A percentile compares a stretch with the other conserved stretches of the same genome.
These are phyloP conservation scores for Pythium dissotocum DNA, from an alignment of 352 stramenopile species.

Conservation along the genomic window DNA sequence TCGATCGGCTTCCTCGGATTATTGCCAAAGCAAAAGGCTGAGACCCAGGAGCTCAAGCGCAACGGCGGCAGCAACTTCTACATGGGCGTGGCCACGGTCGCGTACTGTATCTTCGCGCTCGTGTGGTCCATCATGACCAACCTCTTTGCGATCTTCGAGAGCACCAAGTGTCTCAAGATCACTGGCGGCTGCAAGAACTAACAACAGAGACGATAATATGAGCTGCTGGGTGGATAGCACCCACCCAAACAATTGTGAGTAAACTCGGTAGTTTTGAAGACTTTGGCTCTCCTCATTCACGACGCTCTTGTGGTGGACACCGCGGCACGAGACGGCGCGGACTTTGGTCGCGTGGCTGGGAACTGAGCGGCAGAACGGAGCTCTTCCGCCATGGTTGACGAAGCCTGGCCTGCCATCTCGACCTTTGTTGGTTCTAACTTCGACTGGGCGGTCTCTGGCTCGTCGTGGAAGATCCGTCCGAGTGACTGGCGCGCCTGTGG, in stretches of 20 bases:
- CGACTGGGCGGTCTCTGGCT: not conserved
- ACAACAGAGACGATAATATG: not conserved
- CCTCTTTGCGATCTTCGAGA: not conserved
- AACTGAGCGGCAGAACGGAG: slow-evolving; percentile 11
- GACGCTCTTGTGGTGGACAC: slow-evolving; percentile 6
- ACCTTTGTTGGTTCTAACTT: not conserved
- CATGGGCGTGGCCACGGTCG: slow-evolving; percentile 24
- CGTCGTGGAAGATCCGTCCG: slow-evolving; percentile 26
- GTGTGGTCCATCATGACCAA: slow-evolving; percentile 1
- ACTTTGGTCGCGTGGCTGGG: slow-evolving; percentile 22
- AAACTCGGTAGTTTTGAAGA: too few relatives aligned
- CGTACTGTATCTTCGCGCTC: slow-evolving; percentile 32
- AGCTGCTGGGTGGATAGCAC: too few relatives aligned
- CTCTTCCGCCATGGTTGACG: not conserved
- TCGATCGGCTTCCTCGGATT: slow-evolving; percentile 29
- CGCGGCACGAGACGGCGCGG: slow-evolving; percentile 14
- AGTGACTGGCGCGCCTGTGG: slow-evolving; percentile 16
- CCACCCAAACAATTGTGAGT: too few relatives aligned
- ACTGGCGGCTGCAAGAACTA: not conserved
- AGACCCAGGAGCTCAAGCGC: slow-evolving; percentile 34
- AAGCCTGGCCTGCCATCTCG: not conserved
- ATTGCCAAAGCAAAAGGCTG: slow-evolving; percentile 32
- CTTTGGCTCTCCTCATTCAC: not conserved
- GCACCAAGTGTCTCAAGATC: slow-evolving; percentile 1
- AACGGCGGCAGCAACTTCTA: slow-evolving; percentile 27